phyloP scores from a whole-genome alignment of 2,329 filamentous ascomycete species.

The Colletotrichum truncatum region DNA sequence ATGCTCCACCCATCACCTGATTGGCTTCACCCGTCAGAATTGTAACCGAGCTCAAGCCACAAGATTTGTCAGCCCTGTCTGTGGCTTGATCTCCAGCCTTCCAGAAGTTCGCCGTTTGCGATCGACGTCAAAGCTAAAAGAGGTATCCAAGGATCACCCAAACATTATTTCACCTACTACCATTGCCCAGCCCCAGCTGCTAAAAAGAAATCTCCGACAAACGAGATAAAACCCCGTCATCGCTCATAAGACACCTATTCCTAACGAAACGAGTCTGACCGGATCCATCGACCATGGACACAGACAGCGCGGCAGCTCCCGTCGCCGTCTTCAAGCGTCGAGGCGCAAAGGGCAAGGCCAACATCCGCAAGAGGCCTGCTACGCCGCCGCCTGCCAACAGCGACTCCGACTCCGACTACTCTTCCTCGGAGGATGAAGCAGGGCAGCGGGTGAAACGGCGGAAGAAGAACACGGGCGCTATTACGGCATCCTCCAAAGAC shows the following conservation, averaged over 20 bases:
- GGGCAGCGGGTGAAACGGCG: constrained; percentile 83
- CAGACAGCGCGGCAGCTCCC: constrained; percentile 43
- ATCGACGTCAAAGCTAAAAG: constrained; percentile 8
- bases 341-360: constrained; percentile 77
- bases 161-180: constrained; percentile 3
- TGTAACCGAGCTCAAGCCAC: constrained; percentile 1
- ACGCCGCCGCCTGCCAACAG: constrained; percentile 77
- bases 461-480: constrained; percentile 71
- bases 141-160: background rate
- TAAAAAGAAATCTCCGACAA: background rate
- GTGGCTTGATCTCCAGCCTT: constrained; percentile 29
- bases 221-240: background rate
- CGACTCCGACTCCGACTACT: constrained; percentile 70
- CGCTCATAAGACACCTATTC: background rate
- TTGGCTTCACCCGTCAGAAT: background rate
- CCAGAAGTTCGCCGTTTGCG: constrained; percentile 18
- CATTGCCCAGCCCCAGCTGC: background rate
- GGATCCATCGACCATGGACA: constrained; percentile 5
- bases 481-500: constrained; percentile 71
- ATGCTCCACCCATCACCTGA: constrained; percentile 11
- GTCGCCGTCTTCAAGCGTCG: constrained; percentile 88
- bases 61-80: constrained; percentile 23
- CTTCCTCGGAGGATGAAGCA: constrained; percentile 79
- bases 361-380: constrained; percentile 81
- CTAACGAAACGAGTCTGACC: background rate